Evolutionary conservation across 345 rosid genomes (phyloP).

Genomic region (Lepidium africanum): DNA sequence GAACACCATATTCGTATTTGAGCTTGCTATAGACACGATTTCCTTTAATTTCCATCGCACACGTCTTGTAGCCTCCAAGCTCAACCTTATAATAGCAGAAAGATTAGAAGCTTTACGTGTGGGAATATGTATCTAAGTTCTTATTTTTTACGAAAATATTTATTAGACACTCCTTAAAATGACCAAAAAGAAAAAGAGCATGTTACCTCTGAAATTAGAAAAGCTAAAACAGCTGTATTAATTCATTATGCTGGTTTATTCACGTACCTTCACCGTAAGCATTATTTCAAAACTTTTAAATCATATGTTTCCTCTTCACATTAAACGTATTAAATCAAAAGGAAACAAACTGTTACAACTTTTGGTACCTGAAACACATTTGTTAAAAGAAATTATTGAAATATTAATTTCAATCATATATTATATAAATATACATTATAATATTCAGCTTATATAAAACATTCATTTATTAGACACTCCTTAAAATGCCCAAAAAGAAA

Average conservation of each 20-base stretch:
- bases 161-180: background rate
- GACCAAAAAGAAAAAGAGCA: background rate
- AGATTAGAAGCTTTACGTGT: background rate
- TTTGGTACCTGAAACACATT: too few relatives aligned
- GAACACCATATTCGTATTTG: slow-evolving; percentile 92
- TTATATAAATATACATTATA: too few relatives aligned
- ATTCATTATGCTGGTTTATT: too few relatives aligned
- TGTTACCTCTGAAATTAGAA: slow-evolving; percentile 70
- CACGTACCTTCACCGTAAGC: too few relatives aligned
- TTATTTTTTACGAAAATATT: background rate
- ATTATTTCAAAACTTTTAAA: too few relatives aligned
- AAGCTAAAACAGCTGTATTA: too few relatives aligned
- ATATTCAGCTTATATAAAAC: too few relatives aligned
- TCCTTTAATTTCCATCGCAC: slow-evolving; percentile 88
- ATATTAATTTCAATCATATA: too few relatives aligned
- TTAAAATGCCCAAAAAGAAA: background rate
- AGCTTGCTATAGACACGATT: slow-evolving; percentile 85
- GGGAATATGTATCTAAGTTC: slow-evolving; percentile 2
- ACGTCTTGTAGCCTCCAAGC: slow-evolving; percentile 90
- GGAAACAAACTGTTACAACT: too few relatives aligned
- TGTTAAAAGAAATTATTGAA: too few relatives aligned
- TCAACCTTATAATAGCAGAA: slow-evolving; percentile 52
- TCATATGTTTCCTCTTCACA: too few relatives aligned
- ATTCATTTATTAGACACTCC: background rate
- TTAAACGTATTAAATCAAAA: too few relatives aligned